Conservation (phyloP, 1,284 basidiomycete species). For the Sporisorium graminicola region DNA sequence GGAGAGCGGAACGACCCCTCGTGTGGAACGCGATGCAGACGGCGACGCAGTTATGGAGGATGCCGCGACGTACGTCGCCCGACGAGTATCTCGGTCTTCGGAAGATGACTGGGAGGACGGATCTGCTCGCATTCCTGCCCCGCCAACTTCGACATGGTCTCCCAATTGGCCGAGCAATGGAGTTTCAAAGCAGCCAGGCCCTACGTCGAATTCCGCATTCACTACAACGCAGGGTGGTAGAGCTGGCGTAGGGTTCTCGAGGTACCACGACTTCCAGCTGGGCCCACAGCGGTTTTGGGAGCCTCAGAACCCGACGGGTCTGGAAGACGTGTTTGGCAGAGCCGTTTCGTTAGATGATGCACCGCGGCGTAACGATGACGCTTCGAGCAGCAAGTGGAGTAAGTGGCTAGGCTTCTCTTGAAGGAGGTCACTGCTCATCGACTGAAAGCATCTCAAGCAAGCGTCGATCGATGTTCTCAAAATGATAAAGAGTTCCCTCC, state of each 20-base stretch:
- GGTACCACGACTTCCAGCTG: conserved; percentile 37
- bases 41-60: conserved; percentile 48
- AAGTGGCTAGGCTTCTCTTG: conserved; percentile 44
- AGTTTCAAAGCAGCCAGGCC: conserved; percentile 3
- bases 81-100: conserved; percentile 21
- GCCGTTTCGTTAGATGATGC: conserved; percentile 37
- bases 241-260: background rate
- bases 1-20: background rate
- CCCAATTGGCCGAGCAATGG: background rate
- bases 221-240: background rate
- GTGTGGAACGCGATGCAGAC: conserved; percentile 22
- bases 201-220: background rate
- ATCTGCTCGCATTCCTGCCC: background rate
- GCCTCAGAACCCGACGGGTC: conserved; percentile 52
- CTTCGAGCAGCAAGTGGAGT: conserved; percentile 23
- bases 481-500: background rate
- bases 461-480: background rate
- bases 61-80: conserved; percentile 15
- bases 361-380: background rate
- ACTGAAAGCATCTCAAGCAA: background rate
- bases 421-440: background rate
- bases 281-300: conserved; percentile 60
- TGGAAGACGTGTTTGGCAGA: conserved; percentile 59
- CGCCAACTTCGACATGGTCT: background rate
- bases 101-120: conserved; percentile 26